Evolutionary conservation across 1,284 basidiomycete genomes (phyloP), one percentile per base, ranked within the genome.

Genomic region (Porogramme epimiltina): DNA sequence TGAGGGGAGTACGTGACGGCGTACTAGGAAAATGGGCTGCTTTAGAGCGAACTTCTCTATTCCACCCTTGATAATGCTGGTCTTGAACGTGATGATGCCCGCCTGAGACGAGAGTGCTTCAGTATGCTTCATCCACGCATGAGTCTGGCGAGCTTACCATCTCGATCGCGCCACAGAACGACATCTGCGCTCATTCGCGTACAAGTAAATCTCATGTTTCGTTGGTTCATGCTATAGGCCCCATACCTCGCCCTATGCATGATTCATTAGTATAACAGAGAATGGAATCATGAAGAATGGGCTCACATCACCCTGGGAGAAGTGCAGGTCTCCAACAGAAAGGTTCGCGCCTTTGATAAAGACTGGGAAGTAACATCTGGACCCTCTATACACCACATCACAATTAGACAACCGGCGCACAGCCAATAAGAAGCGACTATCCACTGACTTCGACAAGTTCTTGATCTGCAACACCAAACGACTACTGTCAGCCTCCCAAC

Each of bases 131-230:
- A 10, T 11, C 11, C 15, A 11, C 1, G 4, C 5, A 4, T 9
- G 11, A 3, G 13, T 20, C 25, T 33, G 45, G 81, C 83, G n/a
- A n/a, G n/a, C n/a, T n/a, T n/a, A n/a, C n/a, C 85, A 88, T 89
- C 66, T 91, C 88, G 51, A 90, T 89, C 2, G 87, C 87, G n/a
- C 87, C 87, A 49, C 86, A 89, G 73, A 89, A 89, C 0, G 84
- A 81, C 51, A 89, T 74, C 80, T 46, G 25, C n/a, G n/a, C n/a
- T 31, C 28, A 31, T n/a, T n/a, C n/a, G n/a, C n/a, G n/a, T n/a
- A n/a, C n/a, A n/a, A n/a, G n/a, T n/a, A n/a, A n/a, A n/a, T n/a
- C n/a, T n/a, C n/a, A n/a, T n/a, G n/a, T n/a, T n/a, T n/a, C n/a
- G n/a, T n/a, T n/a, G n/a, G n/a, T n/a, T n/a, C n/a, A n/a, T n/a